Base-by-base conservation (phyloP, 352 stramenopile genomes). In the Pythium oligandrum region DNA sequence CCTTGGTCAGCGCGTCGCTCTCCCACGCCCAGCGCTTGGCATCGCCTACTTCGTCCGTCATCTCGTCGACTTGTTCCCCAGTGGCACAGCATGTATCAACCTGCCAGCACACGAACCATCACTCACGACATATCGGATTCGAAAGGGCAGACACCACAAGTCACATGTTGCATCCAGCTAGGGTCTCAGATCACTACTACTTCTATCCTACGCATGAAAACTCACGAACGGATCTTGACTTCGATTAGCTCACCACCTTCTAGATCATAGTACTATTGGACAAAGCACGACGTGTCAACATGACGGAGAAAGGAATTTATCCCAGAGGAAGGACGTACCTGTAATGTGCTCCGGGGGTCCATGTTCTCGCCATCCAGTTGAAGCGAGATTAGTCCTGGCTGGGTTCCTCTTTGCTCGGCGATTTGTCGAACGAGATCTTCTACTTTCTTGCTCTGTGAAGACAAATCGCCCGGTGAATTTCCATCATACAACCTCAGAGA, bases 221-320 rank as follows among this genome's bases (percentile, higher is more conserved):
- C 17, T 26, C 17, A 26, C 17, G 17, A 51, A n/a, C 48, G 30
- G n/a, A 83, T 64, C 55, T 80, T 86, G 44, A 86, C 71, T 48
- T 88, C 76, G 39, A 88, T 72, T 17, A 88, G 40, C 44, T 90
- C 79, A 4, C 70, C 69, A n/a, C 76, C 79, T 76, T 88, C 73
- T 40, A 87, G 55, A 26, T 85, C 76, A 42, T 87, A 90, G 46
- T 68, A 64, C 76, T 87, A 39, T 4, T 40, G n/a, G 57, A 30
- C 17, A n/a, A 37, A 35, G 30, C 31, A 56, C 45, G 51, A 7
- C 47, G 30, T 4, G 40, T 52, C 10, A 46, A 26, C n/a, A 34
- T 10, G 42, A 34, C n/a, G 17, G 17, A 26, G 17, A 43, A 6
- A 51, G 6, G 11, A n/a, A 10, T 26, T 6, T 7, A 42, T 31